These are phyloP conservation scores for Xylaria cubensis DNA, from an alignment of 495 filamentous ascomycete species.

Conservation along the genomic window DNA sequence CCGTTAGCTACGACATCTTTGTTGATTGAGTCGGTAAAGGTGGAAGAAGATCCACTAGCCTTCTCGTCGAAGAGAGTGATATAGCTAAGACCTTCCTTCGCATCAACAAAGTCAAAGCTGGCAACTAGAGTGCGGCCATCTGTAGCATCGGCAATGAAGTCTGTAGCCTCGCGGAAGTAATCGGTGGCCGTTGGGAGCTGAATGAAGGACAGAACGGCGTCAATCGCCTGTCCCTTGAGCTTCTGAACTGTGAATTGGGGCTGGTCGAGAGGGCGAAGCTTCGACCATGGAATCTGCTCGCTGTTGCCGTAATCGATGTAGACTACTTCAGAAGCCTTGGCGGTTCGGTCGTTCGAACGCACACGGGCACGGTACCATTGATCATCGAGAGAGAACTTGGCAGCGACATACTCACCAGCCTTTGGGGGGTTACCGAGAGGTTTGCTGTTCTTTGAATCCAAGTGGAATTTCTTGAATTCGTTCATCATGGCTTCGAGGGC, in stretches of 20 bases:
- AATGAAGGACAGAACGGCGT: conserved; percentile 85
- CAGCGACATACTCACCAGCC: conserved; percentile 87
- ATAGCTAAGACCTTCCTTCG: conserved; percentile 76
- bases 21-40: conserved; percentile 75
- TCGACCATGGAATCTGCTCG: conserved; percentile 82
- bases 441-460: conserved; percentile 73
- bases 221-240: conserved; percentile 84
- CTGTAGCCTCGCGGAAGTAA: conserved; percentile 80
- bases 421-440: conserved; percentile 80
- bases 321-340: conserved; percentile 84
- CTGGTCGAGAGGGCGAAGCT: conserved; percentile 77
- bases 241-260: conserved; percentile 78
- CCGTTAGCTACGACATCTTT: conserved; percentile 82
- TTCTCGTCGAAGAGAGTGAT: conserved; percentile 88
- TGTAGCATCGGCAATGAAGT: conserved; percentile 71
- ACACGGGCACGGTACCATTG: conserved; percentile 95
- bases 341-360: conserved; percentile 87
- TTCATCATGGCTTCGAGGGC: conserved; percentile 85
- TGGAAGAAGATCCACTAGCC: conserved; percentile 48
- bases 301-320: conserved; percentile 98
- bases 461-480: conserved; percentile 85
- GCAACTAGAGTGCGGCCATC: conserved; percentile 78
- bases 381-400: conserved; percentile 83
- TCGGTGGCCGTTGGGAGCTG: conserved; percentile 81
- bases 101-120: conserved; percentile 81